Conservation (phyloP, 139 green algal genomes). For the Eudorina sp. region DNA sequence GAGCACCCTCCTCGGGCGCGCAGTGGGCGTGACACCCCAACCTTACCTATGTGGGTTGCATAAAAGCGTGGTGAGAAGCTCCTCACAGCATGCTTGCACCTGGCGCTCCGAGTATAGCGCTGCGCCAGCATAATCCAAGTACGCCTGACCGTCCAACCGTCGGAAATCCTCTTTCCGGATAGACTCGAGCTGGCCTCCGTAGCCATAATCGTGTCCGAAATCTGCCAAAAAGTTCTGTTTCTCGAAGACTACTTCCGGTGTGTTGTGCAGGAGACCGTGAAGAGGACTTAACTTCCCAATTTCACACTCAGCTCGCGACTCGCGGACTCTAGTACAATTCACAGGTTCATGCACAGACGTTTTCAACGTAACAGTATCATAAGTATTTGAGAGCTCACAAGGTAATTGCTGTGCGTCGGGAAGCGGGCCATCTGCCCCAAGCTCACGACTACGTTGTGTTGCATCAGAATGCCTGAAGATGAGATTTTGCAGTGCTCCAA, state of each 20-base stretch:
- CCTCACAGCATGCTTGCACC: constrained; percentile 46
- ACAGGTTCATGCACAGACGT: too few relatives aligned
- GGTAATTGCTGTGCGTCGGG: too few relatives aligned
- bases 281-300: not conserved
- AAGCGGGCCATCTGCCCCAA: too few relatives aligned
- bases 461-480: too few relatives aligned
- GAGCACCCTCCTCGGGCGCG: too few relatives aligned
- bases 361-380: too few relatives aligned
- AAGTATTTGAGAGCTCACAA: too few relatives aligned
- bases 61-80: constrained; percentile 55
- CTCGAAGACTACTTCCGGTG: not conserved
- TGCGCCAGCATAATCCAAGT: constrained; percentile 81
- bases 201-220: constrained; percentile 23
- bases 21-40: too few relatives aligned
- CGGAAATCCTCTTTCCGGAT: constrained; percentile 38
- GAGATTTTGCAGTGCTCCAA: too few relatives aligned
- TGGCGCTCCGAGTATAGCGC: constrained; percentile 73
- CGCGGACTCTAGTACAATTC: too few relatives aligned
- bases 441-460: too few relatives aligned
- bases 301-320: too few relatives aligned
- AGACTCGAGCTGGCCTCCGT: not conserved
- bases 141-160: constrained; percentile 26
- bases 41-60: constrained; percentile 68
- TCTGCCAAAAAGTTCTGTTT: not conserved
- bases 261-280: not conserved